Conservation (phyloP, 2,329 filamentous ascomycete genomes). For the Mycosphaerelloides madeirae region DNA sequence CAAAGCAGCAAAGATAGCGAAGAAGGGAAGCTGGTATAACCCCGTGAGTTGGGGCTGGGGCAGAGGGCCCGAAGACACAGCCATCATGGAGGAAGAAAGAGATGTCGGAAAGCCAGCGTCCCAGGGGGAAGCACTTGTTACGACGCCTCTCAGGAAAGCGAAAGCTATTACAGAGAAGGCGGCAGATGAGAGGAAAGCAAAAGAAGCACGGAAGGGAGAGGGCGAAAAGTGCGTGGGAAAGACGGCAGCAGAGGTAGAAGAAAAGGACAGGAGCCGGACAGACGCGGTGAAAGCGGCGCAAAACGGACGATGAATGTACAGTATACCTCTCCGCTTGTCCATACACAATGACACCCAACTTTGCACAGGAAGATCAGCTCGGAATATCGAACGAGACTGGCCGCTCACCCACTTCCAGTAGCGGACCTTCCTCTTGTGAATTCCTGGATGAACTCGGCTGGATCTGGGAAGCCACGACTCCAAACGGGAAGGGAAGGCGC, state of each 20-base stretch:
- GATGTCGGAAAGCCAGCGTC: conserved; percentile 7
- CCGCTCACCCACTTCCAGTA: too few relatives aligned
- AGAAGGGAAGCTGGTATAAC: conserved; percentile 28
- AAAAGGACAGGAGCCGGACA: conserved; percentile 9
- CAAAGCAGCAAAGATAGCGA: conserved; percentile 22
- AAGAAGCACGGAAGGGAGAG: conserved; percentile 5
- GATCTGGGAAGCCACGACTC: too few relatives aligned
- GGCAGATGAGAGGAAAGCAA: conserved; percentile 4
- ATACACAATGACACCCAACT: conserved; percentile 16
- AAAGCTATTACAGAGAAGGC: conserved; percentile 5
- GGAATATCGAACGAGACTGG: too few relatives aligned
- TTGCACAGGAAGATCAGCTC: neutral
- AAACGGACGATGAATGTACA: conserved; percentile 21
- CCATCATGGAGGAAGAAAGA: conserved; percentile 9
- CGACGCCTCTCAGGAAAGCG: conserved; percentile 3
- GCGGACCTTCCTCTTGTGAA: too few relatives aligned
- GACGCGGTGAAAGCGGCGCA: conserved; percentile 20
- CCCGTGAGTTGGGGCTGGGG: conserved; percentile 22
- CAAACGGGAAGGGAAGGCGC: too few relatives aligned
- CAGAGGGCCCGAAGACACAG: conserved; percentile 13
- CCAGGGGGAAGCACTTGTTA: conserved; percentile 10
- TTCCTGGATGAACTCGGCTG: too few relatives aligned
- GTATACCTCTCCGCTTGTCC: conserved; percentile 12
- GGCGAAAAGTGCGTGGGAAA: neutral
- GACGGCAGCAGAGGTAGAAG: conserved; percentile 6